Evolutionary conservation across 1,284 basidiomycete genomes (phyloP).

Genomic region (Irpex sp.): DNA sequence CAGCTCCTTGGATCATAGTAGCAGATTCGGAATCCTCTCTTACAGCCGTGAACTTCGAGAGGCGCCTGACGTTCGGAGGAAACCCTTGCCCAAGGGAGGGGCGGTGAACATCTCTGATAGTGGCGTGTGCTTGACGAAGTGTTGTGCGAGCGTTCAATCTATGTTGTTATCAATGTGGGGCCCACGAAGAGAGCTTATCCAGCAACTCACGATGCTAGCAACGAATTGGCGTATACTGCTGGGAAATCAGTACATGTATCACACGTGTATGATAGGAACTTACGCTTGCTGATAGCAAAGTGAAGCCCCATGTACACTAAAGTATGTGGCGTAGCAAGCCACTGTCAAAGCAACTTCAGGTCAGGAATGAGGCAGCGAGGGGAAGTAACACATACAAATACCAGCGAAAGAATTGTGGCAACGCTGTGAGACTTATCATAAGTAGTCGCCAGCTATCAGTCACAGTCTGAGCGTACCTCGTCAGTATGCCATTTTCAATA

Average conservation of each 20-base stretch:
- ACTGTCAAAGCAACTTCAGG: conserved; percentile 25
- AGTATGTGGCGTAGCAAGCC: conserved; percentile 43
- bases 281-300: conserved; percentile 45
- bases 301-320: conserved; percentile 46
- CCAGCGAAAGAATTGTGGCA: conserved; percentile 41
- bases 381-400: conserved; percentile 34
- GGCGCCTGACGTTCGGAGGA: not conserved
- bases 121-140: conserved; percentile 12
- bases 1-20: not conserved
- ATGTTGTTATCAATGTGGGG: not conserved
- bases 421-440: conserved; percentile 27
- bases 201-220: conserved; percentile 32
- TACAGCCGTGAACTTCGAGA: conserved; percentile 9
- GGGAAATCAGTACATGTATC: not conserved
- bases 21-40: not conserved
- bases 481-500: conserved; percentile 49
- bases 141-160: conserved; percentile 24
- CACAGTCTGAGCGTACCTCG: conserved; percentile 32
- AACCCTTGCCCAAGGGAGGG: not conserved
- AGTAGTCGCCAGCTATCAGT: conserved; percentile 3
- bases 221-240: conserved; percentile 37
- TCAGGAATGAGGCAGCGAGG: conserved; percentile 10
- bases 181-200: not conserved
- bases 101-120: conserved; percentile 3
- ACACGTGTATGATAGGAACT: conserved; percentile 7